Evolutionary conservation across 345 rosid genomes (phyloP).

Genomic region (Melastoma malabathricum): DNA sequence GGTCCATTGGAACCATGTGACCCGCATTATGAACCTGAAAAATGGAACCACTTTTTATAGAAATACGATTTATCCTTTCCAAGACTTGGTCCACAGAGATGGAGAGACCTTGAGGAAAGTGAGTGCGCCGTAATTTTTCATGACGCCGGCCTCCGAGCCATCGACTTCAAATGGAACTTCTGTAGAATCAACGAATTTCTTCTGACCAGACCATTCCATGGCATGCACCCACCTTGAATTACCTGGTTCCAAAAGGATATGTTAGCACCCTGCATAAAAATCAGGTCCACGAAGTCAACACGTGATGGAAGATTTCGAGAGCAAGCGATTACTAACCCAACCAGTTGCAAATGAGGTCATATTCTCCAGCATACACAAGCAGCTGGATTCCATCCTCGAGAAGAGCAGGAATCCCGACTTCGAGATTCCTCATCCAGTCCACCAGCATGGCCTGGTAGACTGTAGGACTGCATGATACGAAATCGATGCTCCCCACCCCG

Average conservation of each 20-base stretch:
- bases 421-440: constrained; percentile 97
- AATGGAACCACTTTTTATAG: too few relatives aligned
- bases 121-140: constrained; percentile 64
- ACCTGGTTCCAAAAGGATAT: constrained; percentile 27
- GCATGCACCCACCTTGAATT: constrained; percentile 99
- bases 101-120: constrained; percentile 75
- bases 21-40: constrained; percentile 79
- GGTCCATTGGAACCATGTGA: constrained; percentile 99
- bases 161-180: constrained; percentile 64
- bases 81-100: background rate
- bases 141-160: constrained; percentile 61
- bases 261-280: too few relatives aligned
- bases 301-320: too few relatives aligned
- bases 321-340: constrained; percentile 40
- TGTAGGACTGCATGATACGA: constrained; percentile 79
- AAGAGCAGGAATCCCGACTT: constrained; percentile 81
- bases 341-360: constrained; percentile 99
- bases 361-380: constrained; percentile 95
- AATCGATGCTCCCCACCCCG: constrained; percentile 71
- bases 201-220: constrained; percentile 91
- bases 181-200: constrained; percentile 41
- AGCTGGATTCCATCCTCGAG: constrained; percentile 84
- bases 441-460: constrained; percentile 81
- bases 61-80: too few relatives aligned
- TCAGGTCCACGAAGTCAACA: too few relatives aligned